Evolutionary conservation across 305 asterid species (phyloP), one percentile per base, ranked within the genome.

Genomic region (Fraxinus velutina): DNA sequence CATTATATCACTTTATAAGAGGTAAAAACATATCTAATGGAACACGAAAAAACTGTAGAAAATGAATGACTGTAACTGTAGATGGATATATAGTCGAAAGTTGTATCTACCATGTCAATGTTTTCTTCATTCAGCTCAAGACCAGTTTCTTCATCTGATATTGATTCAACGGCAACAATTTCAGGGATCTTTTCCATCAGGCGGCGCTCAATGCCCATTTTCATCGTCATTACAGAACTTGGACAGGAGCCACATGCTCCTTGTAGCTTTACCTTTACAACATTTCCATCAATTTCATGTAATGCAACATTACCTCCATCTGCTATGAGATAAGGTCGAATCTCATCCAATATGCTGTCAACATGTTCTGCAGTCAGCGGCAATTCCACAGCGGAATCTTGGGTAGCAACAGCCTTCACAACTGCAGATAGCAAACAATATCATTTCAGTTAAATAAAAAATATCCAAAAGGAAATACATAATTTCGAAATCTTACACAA

Each of bases 201-300:
- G 42, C 97, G 94, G 12, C 94, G 96, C 88, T 96, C 99, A 83
- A 96, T 94, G 60, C 98, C 98, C 96, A 96, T 73, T 84, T 96
- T 96, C 99, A 96, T 92, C 0, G 99, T 96, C 85, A 83, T 82
- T 60, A 87, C 90, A 71, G 99, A 81, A 82, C 98, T 96, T 1
- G 99, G 99, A 83, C 99, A 94, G 37, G 99, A 96, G 78, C 99
- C 99, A 87, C 99, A 96, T 1, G 99, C 99, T 81, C 98, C 99
- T 85, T 93, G 98, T 76, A 96, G 81, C 87, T 91, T 96, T 82
- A 96, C 80, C 89, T 89, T 92, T 21, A 94, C 99, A 12, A 93
- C 89, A 88, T 93, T 93, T 73, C 98, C 98, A 82, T 94, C 99
- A 79, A 96, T 96, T 84, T 94, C 98, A 77, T 96, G 98, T 80